Evolutionary conservation across 2,329 filamentous ascomycete species (phyloP).

Genomic region (Penicillium sp.): DNA sequence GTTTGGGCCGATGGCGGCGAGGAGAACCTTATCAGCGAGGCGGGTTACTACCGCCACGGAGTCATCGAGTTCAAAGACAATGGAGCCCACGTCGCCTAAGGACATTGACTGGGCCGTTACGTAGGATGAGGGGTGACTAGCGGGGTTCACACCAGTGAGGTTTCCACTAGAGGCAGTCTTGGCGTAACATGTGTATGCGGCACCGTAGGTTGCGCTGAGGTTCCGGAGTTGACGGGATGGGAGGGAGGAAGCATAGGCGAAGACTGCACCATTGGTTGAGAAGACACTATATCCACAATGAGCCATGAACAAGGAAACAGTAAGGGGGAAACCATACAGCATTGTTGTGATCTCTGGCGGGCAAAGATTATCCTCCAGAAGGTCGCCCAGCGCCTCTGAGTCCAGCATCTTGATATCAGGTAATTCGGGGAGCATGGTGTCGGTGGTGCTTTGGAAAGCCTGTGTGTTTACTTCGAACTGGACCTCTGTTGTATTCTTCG

Average conservation of each 20-base stretch:
- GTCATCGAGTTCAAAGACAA: slow-evolving; percentile 45
- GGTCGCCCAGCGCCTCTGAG: slow-evolving; percentile 41
- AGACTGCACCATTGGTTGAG: slow-evolving; percentile 46
- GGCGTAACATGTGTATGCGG: slow-evolving; percentile 46
- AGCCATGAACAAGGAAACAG: not conserved
- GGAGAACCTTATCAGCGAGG: slow-evolving; percentile 45
- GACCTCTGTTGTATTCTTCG: slow-evolving; percentile 2
- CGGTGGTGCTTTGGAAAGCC: slow-evolving; percentile 21
- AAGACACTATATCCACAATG: slow-evolving; percentile 35
- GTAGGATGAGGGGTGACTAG: slow-evolving; percentile 45
- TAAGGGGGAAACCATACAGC: slow-evolving; percentile 27
- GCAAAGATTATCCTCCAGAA: slow-evolving; percentile 45
- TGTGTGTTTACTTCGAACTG: slow-evolving; percentile 14
- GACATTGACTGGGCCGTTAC: slow-evolving; percentile 44
- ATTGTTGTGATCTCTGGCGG: slow-evolving; percentile 47
- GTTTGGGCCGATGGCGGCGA: slow-evolving; percentile 43
- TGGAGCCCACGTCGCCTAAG: slow-evolving; percentile 45
- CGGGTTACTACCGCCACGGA: slow-evolving; percentile 43
- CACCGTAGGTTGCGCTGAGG: slow-evolving; percentile 45
- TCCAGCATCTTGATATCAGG: slow-evolving; percentile 48
- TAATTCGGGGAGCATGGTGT: slow-evolving; percentile 43
- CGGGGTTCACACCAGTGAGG: slow-evolving; percentile 44
- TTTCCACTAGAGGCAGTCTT: slow-evolving; percentile 43
- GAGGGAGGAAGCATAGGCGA: slow-evolving; percentile 43
- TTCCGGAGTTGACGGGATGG: slow-evolving; percentile 43